Conservation (phyloP, 345 rosid genomes). For the Eucalyptus cloeziana region DNA sequence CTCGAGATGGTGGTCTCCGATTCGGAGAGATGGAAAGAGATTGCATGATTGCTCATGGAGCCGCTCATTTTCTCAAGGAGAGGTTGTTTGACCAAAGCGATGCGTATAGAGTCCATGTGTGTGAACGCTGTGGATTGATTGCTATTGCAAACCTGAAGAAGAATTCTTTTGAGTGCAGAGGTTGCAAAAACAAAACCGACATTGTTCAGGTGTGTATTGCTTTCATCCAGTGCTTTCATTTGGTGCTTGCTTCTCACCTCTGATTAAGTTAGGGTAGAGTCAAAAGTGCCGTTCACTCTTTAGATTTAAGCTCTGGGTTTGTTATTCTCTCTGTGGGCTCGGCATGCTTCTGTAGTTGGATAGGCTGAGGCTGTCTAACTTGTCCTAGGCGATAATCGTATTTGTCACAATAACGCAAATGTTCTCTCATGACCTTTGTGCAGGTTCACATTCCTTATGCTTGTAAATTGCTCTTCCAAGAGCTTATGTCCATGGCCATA, state of each 20-base stretch:
- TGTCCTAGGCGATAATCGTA: not conserved
- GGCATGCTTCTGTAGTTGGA: not conserved
- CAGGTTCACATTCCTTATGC: slow-evolving; percentile 96
- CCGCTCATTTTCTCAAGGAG: slow-evolving; percentile 87
- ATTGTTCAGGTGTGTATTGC: slow-evolving; percentile 58
- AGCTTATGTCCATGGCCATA: slow-evolving; percentile 99
- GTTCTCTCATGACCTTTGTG: not conserved
- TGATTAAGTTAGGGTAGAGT: not conserved
- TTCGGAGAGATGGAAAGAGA: slow-evolving; percentile 99
- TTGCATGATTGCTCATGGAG: slow-evolving; percentile 98
- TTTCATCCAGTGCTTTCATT: not conserved
- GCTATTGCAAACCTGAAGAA: slow-evolving; percentile 94
- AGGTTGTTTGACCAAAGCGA: slow-evolving; percentile 96
- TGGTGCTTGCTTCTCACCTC: not conserved
- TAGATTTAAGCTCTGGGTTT: not conserved
- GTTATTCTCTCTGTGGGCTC: not conserved
- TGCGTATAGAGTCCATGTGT: slow-evolving; percentile 91
- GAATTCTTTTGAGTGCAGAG: slow-evolving; percentile 88
- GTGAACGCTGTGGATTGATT: slow-evolving; percentile 84
- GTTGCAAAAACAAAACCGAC: slow-evolving; percentile 94
- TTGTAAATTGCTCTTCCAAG: slow-evolving; percentile 92
- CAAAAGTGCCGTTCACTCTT: not conserved
- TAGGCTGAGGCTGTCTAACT: not conserved
- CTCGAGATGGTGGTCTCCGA: slow-evolving; percentile 96
- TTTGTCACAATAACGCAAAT: not conserved